Evolutionary conservation across 2,329 filamentous ascomycete species (phyloP), one percentile per base, ranked within the genome.

Genomic region (Colletotrichum navitas): DNA sequence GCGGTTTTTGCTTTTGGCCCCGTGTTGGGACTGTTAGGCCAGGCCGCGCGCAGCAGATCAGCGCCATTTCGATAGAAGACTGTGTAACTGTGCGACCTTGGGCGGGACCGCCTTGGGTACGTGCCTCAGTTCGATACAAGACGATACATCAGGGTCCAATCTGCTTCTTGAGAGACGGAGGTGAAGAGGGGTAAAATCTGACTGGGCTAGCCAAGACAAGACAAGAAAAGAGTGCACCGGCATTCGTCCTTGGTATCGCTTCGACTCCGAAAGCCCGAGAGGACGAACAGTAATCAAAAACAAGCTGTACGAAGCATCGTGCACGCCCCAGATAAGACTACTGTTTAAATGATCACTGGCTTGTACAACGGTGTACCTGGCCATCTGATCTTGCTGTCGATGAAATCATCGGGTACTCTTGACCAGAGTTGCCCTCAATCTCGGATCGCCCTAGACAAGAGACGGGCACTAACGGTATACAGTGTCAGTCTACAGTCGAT

Each of bases 21-120:
- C 29, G 29, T 59, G 41, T 39, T 47, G 12, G 43, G 24, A 29
- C 29, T 59, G 45, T 18, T n/a, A 52, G 52, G 61, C 18, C 43
- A 45, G 43, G 21, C 66, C 41, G 51, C 51, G 51, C 51, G 32
- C 60, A 64, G 34, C 26, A 58, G 54, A 45, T 12, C 54, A 52
- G 39, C 43, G 52, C 54, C 34, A 29, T 59, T 32, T 45, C 29
- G 34, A 66, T 34, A 66, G 36, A 51, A 36, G 52, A 34, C 39
- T 39, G 36, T 39, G 36, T 39, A 39, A 39, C 36, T 39, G 36
- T 39, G 36, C 36, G 11, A 39, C 36, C 34, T 10, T 34, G 34
- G 6, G 34, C 10, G 34, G 34, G 10, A 34, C 34, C 34, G 34
- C 34, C 36, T 39, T 39, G 36, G 36, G 11, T 39, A 39, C 36